Evolutionary conservation across 441 rosid species (phyloP).

Genomic region (Jatropha multifida): DNA sequence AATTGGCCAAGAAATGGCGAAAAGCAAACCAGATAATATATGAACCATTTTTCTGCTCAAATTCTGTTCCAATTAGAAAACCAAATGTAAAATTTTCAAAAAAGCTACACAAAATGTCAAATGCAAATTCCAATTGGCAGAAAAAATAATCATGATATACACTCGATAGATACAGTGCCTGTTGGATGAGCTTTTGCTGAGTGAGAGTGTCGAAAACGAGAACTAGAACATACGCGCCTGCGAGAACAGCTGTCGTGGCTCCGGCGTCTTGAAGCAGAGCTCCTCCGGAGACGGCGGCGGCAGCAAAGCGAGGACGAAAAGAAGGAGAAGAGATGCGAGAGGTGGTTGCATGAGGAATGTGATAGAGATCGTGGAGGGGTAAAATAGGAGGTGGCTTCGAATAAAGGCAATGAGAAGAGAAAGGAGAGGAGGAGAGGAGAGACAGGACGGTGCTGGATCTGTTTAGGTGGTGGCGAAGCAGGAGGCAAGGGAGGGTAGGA

Average conservation of each 20-base stretch:
- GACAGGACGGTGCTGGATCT: neutral
- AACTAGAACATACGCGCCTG: slow-evolving; percentile 71
- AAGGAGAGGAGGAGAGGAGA: neutral
- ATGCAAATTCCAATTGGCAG: neutral
- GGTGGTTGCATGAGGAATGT: neutral
- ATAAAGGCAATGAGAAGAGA: neutral
- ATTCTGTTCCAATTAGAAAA: slow-evolving; percentile 41
- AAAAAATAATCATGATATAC: too few relatives aligned
- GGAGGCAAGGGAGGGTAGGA: neutral
- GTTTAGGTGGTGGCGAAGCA: neutral
- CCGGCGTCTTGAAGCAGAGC: slow-evolving; percentile 58
- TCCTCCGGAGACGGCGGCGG: slow-evolving; percentile 15
- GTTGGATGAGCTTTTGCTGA: slow-evolving; percentile 53
- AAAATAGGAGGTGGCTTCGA: neutral
- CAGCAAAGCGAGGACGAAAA: neutral
- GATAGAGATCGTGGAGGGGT: slow-evolving; percentile 9
- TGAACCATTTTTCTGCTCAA: slow-evolving; percentile 94
- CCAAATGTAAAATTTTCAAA: neutral
- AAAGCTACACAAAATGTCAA: neutral
- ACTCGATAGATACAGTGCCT: slow-evolving; percentile 34
- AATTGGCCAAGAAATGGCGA: slow-evolving; percentile 71
- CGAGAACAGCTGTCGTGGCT: slow-evolving; percentile 64
- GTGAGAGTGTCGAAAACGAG: slow-evolving; percentile 63
- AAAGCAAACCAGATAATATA: slow-evolving; percentile 75
- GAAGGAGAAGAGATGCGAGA: neutral